Percentiles rank a stretch among this genome's conserved stretches.
Evolutionary conservation across 2,329 filamentous ascomycete genomes (phyloP).

Genomic region (Stromatinia cepivora): DNA sequence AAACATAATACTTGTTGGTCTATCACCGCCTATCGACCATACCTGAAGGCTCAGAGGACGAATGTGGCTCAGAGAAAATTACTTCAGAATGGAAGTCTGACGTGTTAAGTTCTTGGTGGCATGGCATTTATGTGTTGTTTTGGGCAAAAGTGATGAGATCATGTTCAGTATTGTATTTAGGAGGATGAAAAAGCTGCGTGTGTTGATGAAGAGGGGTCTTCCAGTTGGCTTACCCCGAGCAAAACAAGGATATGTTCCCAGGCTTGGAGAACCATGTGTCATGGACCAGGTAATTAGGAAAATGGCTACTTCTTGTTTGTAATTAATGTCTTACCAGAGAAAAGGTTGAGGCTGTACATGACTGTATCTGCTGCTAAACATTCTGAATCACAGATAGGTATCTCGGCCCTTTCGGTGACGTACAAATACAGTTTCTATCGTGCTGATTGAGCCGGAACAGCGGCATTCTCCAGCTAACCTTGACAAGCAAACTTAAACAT

Average conservation of each 20-base stretch:
- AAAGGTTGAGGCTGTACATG: too few relatives aligned
- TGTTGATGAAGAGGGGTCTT: neutral
- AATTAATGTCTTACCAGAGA: too few relatives aligned
- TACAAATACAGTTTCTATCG: too few relatives aligned
- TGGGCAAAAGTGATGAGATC: neutral
- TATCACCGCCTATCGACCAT: neutral
- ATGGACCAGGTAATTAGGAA: neutral
- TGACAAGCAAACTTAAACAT: too few relatives aligned
- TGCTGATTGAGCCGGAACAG: too few relatives aligned
- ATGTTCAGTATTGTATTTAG: neutral
- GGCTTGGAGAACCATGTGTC: neutral
- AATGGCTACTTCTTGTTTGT: neutral
- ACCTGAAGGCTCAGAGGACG: neutral
- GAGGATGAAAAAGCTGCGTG: neutral
- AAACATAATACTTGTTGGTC: conserved; percentile 1
- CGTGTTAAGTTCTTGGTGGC: conserved; percentile 12
- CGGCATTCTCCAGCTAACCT: too few relatives aligned
- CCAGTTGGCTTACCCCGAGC: neutral
- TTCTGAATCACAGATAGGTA: too few relatives aligned
- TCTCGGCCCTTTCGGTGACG: too few relatives aligned
- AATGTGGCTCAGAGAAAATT: conserved; percentile 1
- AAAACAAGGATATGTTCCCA: conserved; percentile 1
- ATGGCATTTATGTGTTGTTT: neutral
- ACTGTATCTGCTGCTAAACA: too few relatives aligned
- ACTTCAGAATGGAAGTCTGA: conserved; percentile 13